Evolutionary conservation across 75 land plant species (phyloP).

Genomic region (Sequoiadendron giganteum): DNA sequence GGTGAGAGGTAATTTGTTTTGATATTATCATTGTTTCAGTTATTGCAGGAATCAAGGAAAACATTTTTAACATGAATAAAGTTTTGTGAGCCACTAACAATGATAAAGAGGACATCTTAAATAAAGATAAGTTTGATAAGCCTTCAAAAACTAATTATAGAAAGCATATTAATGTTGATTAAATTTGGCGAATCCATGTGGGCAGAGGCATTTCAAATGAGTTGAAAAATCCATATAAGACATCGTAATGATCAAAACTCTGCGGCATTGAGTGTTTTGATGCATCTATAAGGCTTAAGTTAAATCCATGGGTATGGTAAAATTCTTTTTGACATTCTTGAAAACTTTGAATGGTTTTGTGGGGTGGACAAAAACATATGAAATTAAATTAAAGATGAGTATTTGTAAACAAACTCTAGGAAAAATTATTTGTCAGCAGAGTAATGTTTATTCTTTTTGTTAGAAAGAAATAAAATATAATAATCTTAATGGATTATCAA

Average conservation of each 20-base stretch:
- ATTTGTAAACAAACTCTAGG: neutral
- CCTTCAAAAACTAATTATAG: neutral
- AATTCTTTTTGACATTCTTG: neutral
- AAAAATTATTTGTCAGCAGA: neutral
- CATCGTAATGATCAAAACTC: neutral
- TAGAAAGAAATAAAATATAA: neutral
- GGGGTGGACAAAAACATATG: neutral
- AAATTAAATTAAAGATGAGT: neutral
- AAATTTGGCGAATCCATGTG: neutral
- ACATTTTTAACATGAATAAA: neutral
- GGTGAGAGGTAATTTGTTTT: conserved; percentile 13
- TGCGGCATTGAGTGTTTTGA: neutral
- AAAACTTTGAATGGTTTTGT: neutral
- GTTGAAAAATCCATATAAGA: neutral
- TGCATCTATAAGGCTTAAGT: neutral
- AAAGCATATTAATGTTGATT: neutral
- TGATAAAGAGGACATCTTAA: no score
- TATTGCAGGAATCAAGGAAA: neutral
- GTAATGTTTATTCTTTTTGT: neutral
- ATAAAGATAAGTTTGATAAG: no score
- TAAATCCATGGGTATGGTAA: neutral
- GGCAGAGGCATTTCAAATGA: neutral
- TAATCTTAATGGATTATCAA: neutral
- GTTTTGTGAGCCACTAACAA: neutral
- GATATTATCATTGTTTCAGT: neutral